Evolutionary conservation across 2,329 filamentous ascomycete species (phyloP), one percentile per base, ranked within the genome.

Genomic region (Stagonosporopsis rhizophila): DNA sequence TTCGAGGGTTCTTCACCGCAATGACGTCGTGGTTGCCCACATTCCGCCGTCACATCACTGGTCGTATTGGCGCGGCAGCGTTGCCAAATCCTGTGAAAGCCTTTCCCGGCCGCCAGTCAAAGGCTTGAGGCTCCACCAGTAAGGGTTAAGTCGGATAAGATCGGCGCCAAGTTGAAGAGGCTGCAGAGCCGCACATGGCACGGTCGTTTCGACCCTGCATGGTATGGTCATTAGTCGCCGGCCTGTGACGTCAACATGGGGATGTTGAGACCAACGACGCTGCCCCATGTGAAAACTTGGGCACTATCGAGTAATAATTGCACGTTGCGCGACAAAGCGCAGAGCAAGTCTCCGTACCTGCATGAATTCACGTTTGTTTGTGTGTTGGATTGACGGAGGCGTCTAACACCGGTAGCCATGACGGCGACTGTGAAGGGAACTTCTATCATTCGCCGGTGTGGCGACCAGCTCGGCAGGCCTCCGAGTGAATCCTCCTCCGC

Each of bases 151-250:
- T 49, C 48, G 59, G 65, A 56, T 49, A 68, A 68, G 67, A 69
- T 69, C 65, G 47, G 60, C 67, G 60, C 62, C 65, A 69, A 68
- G 64, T 19, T 54, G 59, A 61, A 69, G 59, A 69, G 62, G 64
- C 56, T 68, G 66, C 64, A 68, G 65, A 69, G 65, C 66, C 67
- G 58, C 65, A 68, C 52, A 56, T 42, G n/a, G 61, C 65, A 66
- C 65, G 61, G 64, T 52, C 59, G 56, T 61, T 58, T 56, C 56
- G 64, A 59, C 58, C 61, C 63, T 67, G 65, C 64, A 68, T 63
- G 56, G 57, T 44, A 47, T 30, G 34, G 35, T 30, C 14, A 34
- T 52, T 56, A 55, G 44, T 54, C 39, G 60, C 58, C 52, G 59
- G 28, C 37, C 22, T 42, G 44, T 69, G 66, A 68, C 65, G 65